Percentiles rank a stretch among this genome's conserved stretches.
Conservation (phyloP, 148 eudicot species). For the Rhododendron griersonianum region DNA sequence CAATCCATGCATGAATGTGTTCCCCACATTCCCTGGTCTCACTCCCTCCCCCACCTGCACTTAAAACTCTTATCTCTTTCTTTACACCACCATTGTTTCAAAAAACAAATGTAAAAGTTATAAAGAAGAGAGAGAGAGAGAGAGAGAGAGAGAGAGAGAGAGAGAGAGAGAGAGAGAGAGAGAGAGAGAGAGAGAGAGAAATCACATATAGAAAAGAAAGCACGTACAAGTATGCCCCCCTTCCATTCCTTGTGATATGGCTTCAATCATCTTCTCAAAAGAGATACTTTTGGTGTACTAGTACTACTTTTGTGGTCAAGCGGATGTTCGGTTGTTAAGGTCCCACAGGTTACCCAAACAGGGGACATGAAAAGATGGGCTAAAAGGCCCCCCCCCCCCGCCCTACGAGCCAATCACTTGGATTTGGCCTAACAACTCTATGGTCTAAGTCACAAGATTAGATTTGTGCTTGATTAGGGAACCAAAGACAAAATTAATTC, state of each 20-base stretch:
- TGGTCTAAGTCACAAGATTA: constrained; percentile 10
- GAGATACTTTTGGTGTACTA: constrained; percentile 3
- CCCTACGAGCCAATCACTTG: constrained; percentile 29
- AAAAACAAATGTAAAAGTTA: constrained; percentile 12
- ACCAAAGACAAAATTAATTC: not conserved
- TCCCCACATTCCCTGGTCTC: constrained; percentile 38
- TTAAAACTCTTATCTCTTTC: not conserved
- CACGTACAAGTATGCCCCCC: not conserved
- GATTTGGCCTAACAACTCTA: not conserved
- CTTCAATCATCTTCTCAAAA: constrained; percentile 18
- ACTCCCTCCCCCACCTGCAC: constrained; percentile 1
- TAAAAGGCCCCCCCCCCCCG: constrained; percentile 19
- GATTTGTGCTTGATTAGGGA: constrained; percentile 21
- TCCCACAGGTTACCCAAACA: constrained; percentile 17
- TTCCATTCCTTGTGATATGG: constrained; percentile 2
- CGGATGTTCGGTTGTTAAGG: constrained; percentile 18
- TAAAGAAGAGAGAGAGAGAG: not conserved
- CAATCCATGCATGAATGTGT: constrained; percentile 39
- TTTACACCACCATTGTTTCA: constrained; percentile 7
- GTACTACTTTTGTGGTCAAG: constrained; percentile 23
- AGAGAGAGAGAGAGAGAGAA: no score
- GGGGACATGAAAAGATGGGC: constrained; percentile 44
- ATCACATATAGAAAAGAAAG: not conserved
- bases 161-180: no score
- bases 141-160: no score